Percentiles rank a stretch among this genome's conserved stretches.
Conservation (phyloP, 1,284 basidiomycete species). For the Rhodotorula mucilaginosa region DNA sequence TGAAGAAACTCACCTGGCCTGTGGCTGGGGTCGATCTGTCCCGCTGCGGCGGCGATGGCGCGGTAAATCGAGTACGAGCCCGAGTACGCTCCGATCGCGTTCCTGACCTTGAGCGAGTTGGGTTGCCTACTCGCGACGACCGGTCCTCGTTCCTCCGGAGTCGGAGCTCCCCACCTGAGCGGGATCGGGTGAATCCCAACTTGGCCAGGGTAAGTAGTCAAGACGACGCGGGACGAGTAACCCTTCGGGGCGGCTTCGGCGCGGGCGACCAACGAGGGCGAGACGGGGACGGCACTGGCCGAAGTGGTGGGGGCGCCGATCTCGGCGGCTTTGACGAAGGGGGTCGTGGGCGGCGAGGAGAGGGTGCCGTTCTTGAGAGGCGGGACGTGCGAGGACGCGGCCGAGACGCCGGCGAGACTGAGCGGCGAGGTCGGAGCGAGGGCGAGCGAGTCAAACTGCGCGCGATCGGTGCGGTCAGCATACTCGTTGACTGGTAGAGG, state of each 20-base stretch:
- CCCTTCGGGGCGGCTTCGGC: slow-evolving; percentile 20
- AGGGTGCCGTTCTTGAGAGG: slow-evolving; percentile 7
- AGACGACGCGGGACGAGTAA: slow-evolving; percentile 1
- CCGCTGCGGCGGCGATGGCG: slow-evolving; percentile 86
- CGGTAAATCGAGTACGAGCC: slow-evolving; percentile 94
- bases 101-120: slow-evolving; percentile 80
- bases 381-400: slow-evolving; percentile 5
- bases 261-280: slow-evolving; percentile 32
- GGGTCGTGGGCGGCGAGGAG: slow-evolving; percentile 6
- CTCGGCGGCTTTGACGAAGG: slow-evolving; percentile 26
- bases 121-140: slow-evolving; percentile 85
- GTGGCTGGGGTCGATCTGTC: slow-evolving; percentile 71
- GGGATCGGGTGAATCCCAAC: slow-evolving; percentile 72
- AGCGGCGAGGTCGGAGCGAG: slow-evolving; percentile 23
- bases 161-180: slow-evolving; percentile 75
- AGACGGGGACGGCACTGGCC: slow-evolving; percentile 8
- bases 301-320: background rate
- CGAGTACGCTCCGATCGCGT: slow-evolving; percentile 89
- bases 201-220: slow-evolving; percentile 62
- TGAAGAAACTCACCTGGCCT: slow-evolving; percentile 43
- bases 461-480: background rate
- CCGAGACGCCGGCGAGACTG: slow-evolving; percentile 2
- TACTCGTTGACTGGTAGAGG: too few species aligned
- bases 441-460: slow-evolving; percentile 32
- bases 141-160: slow-evolving; percentile 70